Base-by-base conservation (phyloP, 2,329 filamentous ascomycete species). In the Alternaria consortialis region DNA sequence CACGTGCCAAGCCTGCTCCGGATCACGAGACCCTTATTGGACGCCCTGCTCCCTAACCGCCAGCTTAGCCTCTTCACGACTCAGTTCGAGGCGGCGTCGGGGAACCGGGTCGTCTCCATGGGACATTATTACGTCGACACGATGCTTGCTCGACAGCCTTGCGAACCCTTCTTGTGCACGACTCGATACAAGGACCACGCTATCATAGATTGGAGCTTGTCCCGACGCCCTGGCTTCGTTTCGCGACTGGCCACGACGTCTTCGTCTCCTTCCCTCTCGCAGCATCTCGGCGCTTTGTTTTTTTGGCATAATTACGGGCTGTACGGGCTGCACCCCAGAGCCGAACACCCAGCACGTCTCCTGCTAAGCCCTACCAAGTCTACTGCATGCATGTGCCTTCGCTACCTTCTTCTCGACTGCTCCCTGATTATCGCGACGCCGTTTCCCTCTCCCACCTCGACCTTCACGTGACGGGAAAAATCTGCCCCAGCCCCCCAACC, bases 361-460 rank as follows among this genome's bases (percentile, higher is more conserved):
- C 60, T 57, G 60, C 65, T 69, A 69, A 73, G 70, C 68, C 70
- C 64, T 74, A 70, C 71, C 72, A 67, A 69, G 70, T 68, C 62
- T 53, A 46, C 56, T 53, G 56, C 50, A 58, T 58, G 48, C 56
- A 58, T 58, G 50, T 58, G 46, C 46, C 46, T 50, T 43, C 51
- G 39, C 63, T 56, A 39, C 53, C 66, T 56, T 39, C 40, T 50
- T 52, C 50, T 39, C 31, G 37, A 39, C 20, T 53, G 39, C 39
- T 53, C 52, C 52, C 57, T 56, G 43, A 32, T 43, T 50, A 34
- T 44, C 37, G 36, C 29, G 29, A 25, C 17, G 34, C 42, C 36
- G 42, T 32, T 32, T 23, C 37, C 54, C 50, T 48, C 44, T 57
- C 54, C 37, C 54, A 39, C 31, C 37, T 51, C 46, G 46, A 27